These are phyloP conservation scores for Ailanthus altissimus DNA, from an alignment of 345 rosid species.

Conservation along the genomic window DNA sequence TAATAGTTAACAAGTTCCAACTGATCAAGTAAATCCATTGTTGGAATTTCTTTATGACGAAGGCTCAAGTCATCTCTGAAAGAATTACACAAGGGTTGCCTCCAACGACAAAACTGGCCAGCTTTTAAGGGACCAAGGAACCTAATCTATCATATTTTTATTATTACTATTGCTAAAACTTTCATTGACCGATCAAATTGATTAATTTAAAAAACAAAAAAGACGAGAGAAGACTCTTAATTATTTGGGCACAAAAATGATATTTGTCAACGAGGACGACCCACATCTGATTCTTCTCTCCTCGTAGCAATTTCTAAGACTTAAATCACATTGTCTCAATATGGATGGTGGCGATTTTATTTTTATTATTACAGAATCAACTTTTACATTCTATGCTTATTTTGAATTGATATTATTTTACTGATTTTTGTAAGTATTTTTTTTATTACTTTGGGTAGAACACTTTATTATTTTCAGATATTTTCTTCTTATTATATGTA, in stretches of 20 bases:
- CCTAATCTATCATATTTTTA: no score
- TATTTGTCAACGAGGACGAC: constrained; percentile 39
- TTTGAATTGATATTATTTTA: no score
- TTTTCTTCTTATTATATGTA: no score
- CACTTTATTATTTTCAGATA: no score
- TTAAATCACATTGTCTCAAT: constrained; percentile 31
- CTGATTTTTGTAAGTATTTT: no score
- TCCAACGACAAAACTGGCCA: constrained; percentile 53
- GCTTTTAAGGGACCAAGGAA: no score
- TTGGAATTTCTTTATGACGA: constrained; percentile 13
- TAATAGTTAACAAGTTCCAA: not conserved
- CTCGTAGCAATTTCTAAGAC: constrained; percentile 3
- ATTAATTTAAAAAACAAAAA: not conserved
- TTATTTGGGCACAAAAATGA: not conserved
- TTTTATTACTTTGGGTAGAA: no score
- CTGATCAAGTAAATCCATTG: constrained; percentile 6
- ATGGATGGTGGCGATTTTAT: constrained; percentile 23
- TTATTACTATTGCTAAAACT: no score
- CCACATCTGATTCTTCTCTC: constrained; percentile 36
- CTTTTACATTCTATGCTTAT: not conserved
- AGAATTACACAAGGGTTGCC: constrained; percentile 29
- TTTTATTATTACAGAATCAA: constrained; percentile 17
- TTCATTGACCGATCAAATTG: no score
- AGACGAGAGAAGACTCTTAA: constrained; percentile 21
- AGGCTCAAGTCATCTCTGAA: constrained; percentile 30